phyloP scores from a whole-genome alignment of 495 filamentous ascomycete species.

The Hypoxylon rickii region DNA sequence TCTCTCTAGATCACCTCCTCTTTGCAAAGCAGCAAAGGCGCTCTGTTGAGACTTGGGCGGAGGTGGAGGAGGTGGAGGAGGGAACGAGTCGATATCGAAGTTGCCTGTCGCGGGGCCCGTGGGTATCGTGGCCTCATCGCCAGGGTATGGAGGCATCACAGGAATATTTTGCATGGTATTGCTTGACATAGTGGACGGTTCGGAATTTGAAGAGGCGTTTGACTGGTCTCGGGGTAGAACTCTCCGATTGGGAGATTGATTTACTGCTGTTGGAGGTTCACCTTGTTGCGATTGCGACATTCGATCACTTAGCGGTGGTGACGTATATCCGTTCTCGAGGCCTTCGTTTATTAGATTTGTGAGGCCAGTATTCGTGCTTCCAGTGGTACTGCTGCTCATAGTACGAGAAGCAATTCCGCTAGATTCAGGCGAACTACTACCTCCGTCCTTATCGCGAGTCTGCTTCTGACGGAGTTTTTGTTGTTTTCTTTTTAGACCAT shows the following conservation, averaged over 20 bases:
- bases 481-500: slow-evolving; percentile 95
- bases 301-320: slow-evolving; percentile 34
- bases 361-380: slow-evolving; percentile 62
- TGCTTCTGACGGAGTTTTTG: slow-evolving; percentile 84
- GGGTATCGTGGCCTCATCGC: slow-evolving; percentile 55
- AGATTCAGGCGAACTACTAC: slow-evolving; percentile 46
- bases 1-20: slow-evolving; percentile 89
- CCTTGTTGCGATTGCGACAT: slow-evolving; percentile 14
- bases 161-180: slow-evolving; percentile 70
- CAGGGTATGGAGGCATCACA: slow-evolving; percentile 66
- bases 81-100: slow-evolving; percentile 58
- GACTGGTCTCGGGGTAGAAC: slow-evolving; percentile 52
- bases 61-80: slow-evolving; percentile 73
- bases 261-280: slow-evolving; percentile 16
- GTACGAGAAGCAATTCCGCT: slow-evolving; percentile 55
- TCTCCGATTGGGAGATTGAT: slow-evolving; percentile 48
- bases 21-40: slow-evolving; percentile 86
- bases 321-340: slow-evolving; percentile 49
- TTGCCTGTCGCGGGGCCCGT: slow-evolving; percentile 45
- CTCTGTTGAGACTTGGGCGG: slow-evolving; percentile 84
- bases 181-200: slow-evolving; percentile 67
- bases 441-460: slow-evolving; percentile 66
- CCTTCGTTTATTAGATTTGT: slow-evolving; percentile 70
- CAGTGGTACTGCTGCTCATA: slow-evolving; percentile 68
- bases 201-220: slow-evolving; percentile 49